phyloP scores from a whole-genome alignment of 192 early-diverging fungal species.

The Tieghemiomyces parasiticus region DNA sequence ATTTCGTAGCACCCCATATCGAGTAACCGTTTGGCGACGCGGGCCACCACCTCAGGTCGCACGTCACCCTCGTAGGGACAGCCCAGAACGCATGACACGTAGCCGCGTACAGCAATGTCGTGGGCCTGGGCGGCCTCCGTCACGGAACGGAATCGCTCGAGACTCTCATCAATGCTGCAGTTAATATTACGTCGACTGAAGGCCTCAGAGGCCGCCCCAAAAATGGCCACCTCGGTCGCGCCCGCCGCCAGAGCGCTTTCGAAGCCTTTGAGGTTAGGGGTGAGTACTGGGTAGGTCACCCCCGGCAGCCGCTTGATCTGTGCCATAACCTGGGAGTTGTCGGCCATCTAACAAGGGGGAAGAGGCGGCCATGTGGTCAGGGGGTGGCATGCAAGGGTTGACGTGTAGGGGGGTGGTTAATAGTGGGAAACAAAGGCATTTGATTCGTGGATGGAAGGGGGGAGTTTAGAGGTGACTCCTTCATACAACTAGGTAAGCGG shows the following conservation, averaged over 20 bases:
- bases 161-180: constrained; percentile 71
- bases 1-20: constrained; percentile 97
- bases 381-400: no score
- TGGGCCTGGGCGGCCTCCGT: constrained; percentile 41
- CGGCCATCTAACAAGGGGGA: constrained; percentile 69
- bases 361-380: no score
- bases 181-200: constrained; percentile 90
- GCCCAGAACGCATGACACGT: constrained; percentile 80
- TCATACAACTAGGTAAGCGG: no score
- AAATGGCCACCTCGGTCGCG: constrained; percentile 81
- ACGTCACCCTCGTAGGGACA: constrained; percentile 87
- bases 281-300: constrained; percentile 79
- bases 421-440: no score
- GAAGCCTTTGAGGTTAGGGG: constrained; percentile 76
- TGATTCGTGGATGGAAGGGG: no score
- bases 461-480: no score
- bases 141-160: constrained; percentile 53
- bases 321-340: constrained; percentile 58
- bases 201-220: constrained; percentile 73
- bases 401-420: no score
- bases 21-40: constrained; percentile 50
- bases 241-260: constrained; percentile 65
- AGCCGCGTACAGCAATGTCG: constrained; percentile 55
- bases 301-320: constrained; percentile 39
- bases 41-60: constrained; percentile 48